phyloP scores from a whole-genome alignment of 2,329 filamentous ascomycete genomes.

The Rhynchosporium agropyri region DNA sequence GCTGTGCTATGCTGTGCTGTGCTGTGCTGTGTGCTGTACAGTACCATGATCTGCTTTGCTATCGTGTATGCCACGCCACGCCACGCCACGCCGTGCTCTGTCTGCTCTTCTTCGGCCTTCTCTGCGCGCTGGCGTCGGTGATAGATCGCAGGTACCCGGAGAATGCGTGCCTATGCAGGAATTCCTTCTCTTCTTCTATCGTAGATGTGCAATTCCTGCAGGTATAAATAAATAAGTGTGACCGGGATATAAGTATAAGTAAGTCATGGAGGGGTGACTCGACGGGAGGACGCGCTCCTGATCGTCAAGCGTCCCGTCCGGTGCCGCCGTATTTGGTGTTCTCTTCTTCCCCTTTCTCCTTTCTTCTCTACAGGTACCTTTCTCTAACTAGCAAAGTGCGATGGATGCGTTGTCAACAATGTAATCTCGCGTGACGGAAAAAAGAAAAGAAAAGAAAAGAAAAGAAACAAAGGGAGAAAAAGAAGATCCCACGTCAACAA shows the following conservation, averaged over 20 bases:
- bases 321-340: background rate
- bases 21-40: too few species aligned
- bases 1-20: too few species aligned
- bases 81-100: background rate
- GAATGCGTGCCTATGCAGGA: conserved; percentile 8
- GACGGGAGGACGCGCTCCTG: conserved; percentile 9
- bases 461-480: background rate
- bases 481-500: conserved; percentile 4
- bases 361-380: background rate
- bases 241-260: background rate
- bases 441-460: background rate
- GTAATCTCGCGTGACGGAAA: conserved; percentile 8
- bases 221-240: background rate
- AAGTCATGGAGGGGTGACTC: background rate
- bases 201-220: conserved; percentile 13
- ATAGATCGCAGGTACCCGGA: conserved; percentile 2
- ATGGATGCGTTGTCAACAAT: conserved; percentile 24
- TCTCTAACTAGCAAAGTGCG: conserved; percentile 12
- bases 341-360: background rate
- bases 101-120: background rate
- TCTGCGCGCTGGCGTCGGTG: background rate
- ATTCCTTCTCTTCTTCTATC: background rate
- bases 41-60: too few species aligned
- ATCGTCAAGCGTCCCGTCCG: background rate
- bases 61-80: too few species aligned